phyloP scores from a whole-genome alignment of 306 rosid genomes.

The Trifolium fragiferum region DNA sequence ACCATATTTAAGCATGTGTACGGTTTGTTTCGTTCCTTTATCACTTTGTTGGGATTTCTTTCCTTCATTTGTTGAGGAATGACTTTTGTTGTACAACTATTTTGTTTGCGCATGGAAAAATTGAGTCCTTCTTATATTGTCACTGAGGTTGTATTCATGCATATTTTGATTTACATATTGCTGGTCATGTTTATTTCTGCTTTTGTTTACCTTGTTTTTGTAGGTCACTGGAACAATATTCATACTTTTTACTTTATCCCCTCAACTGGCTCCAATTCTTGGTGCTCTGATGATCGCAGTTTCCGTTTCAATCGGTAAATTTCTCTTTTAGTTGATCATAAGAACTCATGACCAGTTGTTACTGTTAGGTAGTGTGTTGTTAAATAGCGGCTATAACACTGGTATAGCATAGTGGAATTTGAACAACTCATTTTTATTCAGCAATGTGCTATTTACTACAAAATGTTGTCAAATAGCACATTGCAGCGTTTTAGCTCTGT shows the following conservation, averaged over 20 bases:
- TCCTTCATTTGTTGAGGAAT: constrained; percentile 38
- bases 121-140: constrained; percentile 28
- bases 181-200: constrained; percentile 29
- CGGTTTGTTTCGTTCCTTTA: constrained; percentile 42
- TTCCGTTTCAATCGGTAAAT: constrained; percentile 82
- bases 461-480: neutral
- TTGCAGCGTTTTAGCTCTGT: neutral
- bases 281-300: constrained; percentile 73
- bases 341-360: constrained; percentile 18
- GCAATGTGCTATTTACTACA: neutral
- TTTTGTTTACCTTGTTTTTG: constrained; percentile 47
- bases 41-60: constrained; percentile 36
- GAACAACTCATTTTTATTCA: neutral
- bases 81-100: constrained; percentile 11
- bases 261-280: constrained; percentile 93
- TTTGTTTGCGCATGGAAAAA: constrained; percentile 28
- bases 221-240: constrained; percentile 85
- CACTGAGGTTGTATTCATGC: constrained; percentile 18
- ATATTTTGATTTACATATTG: constrained; percentile 38
- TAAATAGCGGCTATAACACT: neutral
- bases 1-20: constrained; percentile 61
- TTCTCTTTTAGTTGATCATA: constrained; percentile 24
- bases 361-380: neutral
- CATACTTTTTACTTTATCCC: constrained; percentile 80
- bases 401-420: neutral